Base-by-base conservation (phyloP, 306 rosid species). In the Castanea mollissima region DNA sequence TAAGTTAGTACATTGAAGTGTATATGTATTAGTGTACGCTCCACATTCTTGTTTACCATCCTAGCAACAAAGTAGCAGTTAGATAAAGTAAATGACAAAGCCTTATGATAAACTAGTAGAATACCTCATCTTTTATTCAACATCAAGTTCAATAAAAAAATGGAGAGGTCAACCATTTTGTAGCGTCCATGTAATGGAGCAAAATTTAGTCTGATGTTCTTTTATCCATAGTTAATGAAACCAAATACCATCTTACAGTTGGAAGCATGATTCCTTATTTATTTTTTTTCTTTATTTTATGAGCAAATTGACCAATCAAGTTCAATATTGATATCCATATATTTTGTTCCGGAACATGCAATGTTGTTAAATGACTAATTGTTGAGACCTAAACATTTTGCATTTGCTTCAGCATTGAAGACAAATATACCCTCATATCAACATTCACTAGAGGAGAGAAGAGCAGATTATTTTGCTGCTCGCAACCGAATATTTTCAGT, bases 401-500 rank as follows among this genome's bases (percentile, higher is more conserved):
- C 72, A 46, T 71, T 11, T 74, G 54, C 78, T 80, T 87, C 79
- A 91, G 99, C 77, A 59, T 74, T 57, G 7, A 79, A 72, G 83
- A 77, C 74, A 71, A 81, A 81, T 71, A 71, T 80, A 9, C 58
- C 91, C 34, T 62, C 90, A 32, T 57, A 85, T 82, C 91, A 84
- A 34, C 88, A 85, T 78, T 85, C 99, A 68, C 85, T 93, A 29
- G 97, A 93, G 85, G 95, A 93, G 79, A 87, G 94, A 86, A 89
- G 91, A 83, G 91, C 95, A 19, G 93, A 97, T 69, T 93, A 96
- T 89, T 81, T 93, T 76, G 89, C 85, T 80, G 96, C 98, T 57
- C 99, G 99, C 2, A 93, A 91, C 83, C 87, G 99, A 76, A 93
- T 96, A 77, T 93, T 93, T 84, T 90, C 96, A 12, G 27, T 76